Base-by-base conservation (phyloP, 1,284 basidiomycete species). In the Ustilago hordei region DNA sequence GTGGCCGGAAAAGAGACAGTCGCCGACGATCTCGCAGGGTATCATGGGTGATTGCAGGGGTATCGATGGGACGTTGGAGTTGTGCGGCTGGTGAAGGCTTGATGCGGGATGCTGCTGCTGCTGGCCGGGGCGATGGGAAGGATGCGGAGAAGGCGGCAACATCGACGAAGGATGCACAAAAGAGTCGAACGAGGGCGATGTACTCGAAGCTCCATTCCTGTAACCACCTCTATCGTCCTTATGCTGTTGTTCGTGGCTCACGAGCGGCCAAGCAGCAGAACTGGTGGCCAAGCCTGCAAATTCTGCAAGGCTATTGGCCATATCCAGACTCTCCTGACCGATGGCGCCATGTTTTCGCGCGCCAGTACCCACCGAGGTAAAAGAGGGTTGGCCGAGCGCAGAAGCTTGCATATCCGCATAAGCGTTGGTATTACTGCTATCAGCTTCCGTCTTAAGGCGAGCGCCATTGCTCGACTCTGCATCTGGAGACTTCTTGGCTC, bases 1-100 rank as follows among this genome's bases (percentile, higher is more conserved):
- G 15, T 63, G 66, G 8, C 72, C 72, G 2, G 67, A 75, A 38
- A 75, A 75, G 52, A 75, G 72, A 31, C 72, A 75, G 53, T 75
- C 72, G 28, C 72, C 72, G 12, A 75, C 67, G 9, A 75, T 75
- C 59, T 75, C 72, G 47, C 72, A 75, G 2, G 72, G 59, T 5
- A 55, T 45, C 3, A 31, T 3, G 2, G 62, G 48, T 2, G 52
- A 19, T 17, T 54, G 69, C 8, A 65, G 48, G 8, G 54, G 35
- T 12, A 55, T 41, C 31, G 55, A 34, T 34, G 53, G 2, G 8
- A 34, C 34, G 50, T 28, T 36, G 11, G 56, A 19, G 36, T 47
- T 19, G 35, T 34, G 28, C 15, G 43, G 54, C 35, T 43, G 41
- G 11, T 60, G 39, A 19, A 41, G 55, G 15, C 34, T 32, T 4